Conservation (phyloP, 2,329 filamentous ascomycete species). For the Acephala macrosclerotiorum region DNA sequence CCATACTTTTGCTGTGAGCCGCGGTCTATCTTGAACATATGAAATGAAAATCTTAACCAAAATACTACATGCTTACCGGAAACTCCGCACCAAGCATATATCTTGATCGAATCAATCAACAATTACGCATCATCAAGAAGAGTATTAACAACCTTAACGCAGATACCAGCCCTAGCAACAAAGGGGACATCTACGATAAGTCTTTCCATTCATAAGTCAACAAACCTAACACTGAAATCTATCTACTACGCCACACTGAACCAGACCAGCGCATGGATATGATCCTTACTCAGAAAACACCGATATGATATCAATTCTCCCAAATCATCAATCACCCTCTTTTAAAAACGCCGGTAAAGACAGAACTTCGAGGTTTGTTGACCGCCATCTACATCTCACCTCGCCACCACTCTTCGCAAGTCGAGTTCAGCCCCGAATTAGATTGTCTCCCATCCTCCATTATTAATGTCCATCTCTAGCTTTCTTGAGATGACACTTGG, state of each 20-base stretch:
- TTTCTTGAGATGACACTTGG: constrained; percentile 89
- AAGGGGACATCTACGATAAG: background rate
- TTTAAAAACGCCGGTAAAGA: constrained; percentile 8
- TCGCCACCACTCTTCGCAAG: too few relatives aligned
- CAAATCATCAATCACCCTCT: background rate
- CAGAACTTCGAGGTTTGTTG: background rate
- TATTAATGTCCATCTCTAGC: constrained; percentile 95
- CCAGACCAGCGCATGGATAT: background rate
- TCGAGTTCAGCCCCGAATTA: too few relatives aligned
- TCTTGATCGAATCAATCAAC: too few relatives aligned
- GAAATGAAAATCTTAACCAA: too few relatives aligned
- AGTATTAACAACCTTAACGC: too few relatives aligned
- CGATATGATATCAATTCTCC: background rate
- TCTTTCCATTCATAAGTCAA: background rate
- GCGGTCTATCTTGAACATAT: too few relatives aligned
- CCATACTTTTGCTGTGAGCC: too few relatives aligned
- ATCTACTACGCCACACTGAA: background rate
- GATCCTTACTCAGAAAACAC: background rate
- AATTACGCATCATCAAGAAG: background rate
- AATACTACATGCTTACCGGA: too few relatives aligned
- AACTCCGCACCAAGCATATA: too few relatives aligned
- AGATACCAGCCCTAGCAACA: too few relatives aligned
- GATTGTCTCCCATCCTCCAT: constrained; percentile 94
- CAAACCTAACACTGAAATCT: background rate
- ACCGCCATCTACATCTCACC: background rate